A percentile compares a stretch with the other conserved stretches of the same genome.
These are phyloP conservation scores for Xylaria multiplex DNA, from an alignment of 2,329 filamentous ascomycete genomes.

Conservation along the genomic window DNA sequence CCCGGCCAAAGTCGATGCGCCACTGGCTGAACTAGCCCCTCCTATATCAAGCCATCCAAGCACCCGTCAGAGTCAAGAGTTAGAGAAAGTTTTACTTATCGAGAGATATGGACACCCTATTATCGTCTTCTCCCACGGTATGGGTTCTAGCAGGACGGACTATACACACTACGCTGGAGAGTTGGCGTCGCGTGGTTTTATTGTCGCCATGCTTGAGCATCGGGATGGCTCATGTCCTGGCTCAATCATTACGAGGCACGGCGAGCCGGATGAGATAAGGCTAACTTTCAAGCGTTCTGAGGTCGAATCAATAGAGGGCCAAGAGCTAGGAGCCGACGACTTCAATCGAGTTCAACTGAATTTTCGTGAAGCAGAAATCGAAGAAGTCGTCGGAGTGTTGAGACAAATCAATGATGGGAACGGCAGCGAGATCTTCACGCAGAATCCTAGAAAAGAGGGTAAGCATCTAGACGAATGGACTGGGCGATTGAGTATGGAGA, in stretches of 20 bases:
- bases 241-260: constrained; percentile 51
- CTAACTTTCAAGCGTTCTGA: constrained; percentile 53
- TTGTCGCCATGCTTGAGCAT: constrained; percentile 63
- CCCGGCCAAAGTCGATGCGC: constrained; percentile 59
- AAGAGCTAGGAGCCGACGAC: constrained; percentile 44
- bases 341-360: constrained; percentile 60
- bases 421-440: constrained; percentile 49
- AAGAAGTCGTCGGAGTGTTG: constrained; percentile 56
- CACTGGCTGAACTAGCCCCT: constrained; percentile 47
- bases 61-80: constrained; percentile 36
- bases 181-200: constrained; percentile 59
- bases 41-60: constrained; percentile 39
- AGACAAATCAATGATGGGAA: constrained; percentile 53
- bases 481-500: constrained; percentile 63
- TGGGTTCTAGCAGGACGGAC: constrained; percentile 60
- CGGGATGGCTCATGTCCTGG: constrained; percentile 63
- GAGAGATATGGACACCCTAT: constrained; percentile 52
- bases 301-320: constrained; percentile 49
- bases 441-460: constrained; percentile 61
- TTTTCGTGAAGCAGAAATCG: constrained; percentile 62
- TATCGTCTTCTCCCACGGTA: constrained; percentile 63
- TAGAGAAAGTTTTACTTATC: constrained; percentile 41
- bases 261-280: constrained; percentile 45
- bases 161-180: constrained; percentile 63
- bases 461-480: constrained; percentile 60